Percentiles rank a stretch among this genome's conserved stretches.
Conservation (phyloP, 1,139 yeast genomes). For the Lodderomyces elongisporus region DNA sequence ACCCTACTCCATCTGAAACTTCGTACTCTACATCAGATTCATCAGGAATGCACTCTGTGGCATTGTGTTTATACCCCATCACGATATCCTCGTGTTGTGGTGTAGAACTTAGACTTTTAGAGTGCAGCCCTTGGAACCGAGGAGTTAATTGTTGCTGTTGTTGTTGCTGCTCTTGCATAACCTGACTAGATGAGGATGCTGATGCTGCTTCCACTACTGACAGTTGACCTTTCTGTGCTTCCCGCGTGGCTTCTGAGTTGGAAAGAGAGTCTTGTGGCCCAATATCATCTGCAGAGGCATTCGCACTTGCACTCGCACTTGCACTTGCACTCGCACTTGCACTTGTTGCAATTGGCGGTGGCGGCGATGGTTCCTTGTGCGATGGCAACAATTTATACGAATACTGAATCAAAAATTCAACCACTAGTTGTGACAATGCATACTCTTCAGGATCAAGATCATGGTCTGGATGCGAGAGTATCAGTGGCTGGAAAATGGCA, state of each 20-base stretch:
- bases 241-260: background rate
- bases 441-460: slow-evolving; percentile 91
- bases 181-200: background rate
- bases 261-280: background rate
- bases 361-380: slow-evolving; percentile 12
- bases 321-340: background rate
- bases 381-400: slow-evolving; percentile 69
- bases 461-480: slow-evolving; percentile 86
- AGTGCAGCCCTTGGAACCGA: slow-evolving; percentile 5
- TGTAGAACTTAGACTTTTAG: slow-evolving; percentile 7
- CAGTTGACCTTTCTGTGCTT: background rate
- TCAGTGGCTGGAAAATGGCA: slow-evolving; percentile 93
- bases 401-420: slow-evolving; percentile 85
- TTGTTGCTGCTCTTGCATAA: background rate
- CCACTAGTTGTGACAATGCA: slow-evolving; percentile 78
- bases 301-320: background rate
- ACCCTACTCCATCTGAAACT: slow-evolving; percentile 21
- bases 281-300: too few species aligned
- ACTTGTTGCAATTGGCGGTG: background rate
- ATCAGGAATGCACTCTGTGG: slow-evolving; percentile 18
- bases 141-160: slow-evolving; percentile 2
- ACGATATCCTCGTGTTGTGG: slow-evolving; percentile 15
- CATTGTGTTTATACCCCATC: slow-evolving; percentile 27
- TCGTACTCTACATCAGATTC: slow-evolving; percentile 31
- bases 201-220: background rate